Percentiles rank a stretch among this genome's conserved stretches.
Conservation (phyloP, 805 yeast species). For the Yueomyces sinensis region DNA sequence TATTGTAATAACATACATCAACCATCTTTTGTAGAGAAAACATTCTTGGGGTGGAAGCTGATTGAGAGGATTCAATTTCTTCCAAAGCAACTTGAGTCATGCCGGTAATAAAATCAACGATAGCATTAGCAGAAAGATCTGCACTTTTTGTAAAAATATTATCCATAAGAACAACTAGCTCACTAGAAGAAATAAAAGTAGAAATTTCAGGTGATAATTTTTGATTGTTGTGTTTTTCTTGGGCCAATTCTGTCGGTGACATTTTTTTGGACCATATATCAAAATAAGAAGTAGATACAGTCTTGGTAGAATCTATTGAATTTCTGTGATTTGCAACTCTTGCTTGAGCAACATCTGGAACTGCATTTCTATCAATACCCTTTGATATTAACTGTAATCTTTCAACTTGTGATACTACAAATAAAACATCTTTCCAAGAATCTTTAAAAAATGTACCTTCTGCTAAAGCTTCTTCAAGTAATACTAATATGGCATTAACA, state of each 20-base stretch:
- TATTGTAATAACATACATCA: conserved; percentile 94
- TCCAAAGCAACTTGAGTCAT: conserved; percentile 77
- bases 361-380: conserved; percentile 69
- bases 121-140: conserved; percentile 67
- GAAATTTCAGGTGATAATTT: conserved; percentile 48
- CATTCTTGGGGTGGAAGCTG: conserved; percentile 72
- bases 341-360: conserved; percentile 79
- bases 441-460: conserved; percentile 65
- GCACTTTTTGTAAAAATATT: conserved; percentile 77
- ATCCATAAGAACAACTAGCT: conserved; percentile 69
- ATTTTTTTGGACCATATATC: conserved; percentile 42
- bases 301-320: conserved; percentile 41
- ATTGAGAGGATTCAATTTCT: conserved; percentile 81
- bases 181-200: conserved; percentile 45
- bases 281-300: conserved; percentile 33
- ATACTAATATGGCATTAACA: conserved; percentile 60
- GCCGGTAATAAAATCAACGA: conserved; percentile 77
- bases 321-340: conserved; percentile 41
- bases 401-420: conserved; percentile 82
- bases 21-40: conserved; percentile 91
- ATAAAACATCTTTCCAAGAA: conserved; percentile 77
- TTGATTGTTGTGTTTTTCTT: conserved; percentile 59
- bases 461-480: conserved; percentile 62
- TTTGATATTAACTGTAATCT: conserved; percentile 76
- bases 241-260: conserved; percentile 53